Evolutionary conservation across 192 early-diverging fungal genomes (phyloP), one percentile per base, ranked within the genome.

Genomic region (Cetraspora pellucida): DNA sequence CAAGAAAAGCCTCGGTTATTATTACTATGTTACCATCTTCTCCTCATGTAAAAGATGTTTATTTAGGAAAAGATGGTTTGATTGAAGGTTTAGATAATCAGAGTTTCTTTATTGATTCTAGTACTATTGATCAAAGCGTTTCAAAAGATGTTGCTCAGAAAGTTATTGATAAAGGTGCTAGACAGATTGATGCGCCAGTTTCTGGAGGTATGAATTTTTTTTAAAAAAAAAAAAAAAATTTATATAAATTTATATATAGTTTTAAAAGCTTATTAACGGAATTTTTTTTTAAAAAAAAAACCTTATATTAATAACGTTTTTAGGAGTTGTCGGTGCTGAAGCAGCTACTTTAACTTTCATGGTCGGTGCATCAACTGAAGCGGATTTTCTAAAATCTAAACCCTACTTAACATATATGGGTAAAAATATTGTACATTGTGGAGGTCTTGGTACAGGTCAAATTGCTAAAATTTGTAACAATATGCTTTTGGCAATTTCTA

Each of bases 381-480:
- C 74, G 3, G 88, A 88, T 45, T 94, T 94, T 80, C 88, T 92
- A 27, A 28, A 68, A 3, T 92, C 89, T 21, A 91, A 92, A 64
- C 84, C 86, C 8, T 77, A 84, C 59, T 74, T 95, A 55, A 74
- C 78, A 50, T 77, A 82, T 54, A 98, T 97, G 97, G 96, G 95
- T 47, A 93, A 93, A 80, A 95, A 95, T 69, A 91, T 97, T 69
- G 88, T 94, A 19, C 85, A 93, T 79, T 97, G 95, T 81, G 96
- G 97, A 14, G 75, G 76, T 0, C 84, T 89, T 80, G 96, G 96
- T 2, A 91, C 89, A 14, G 96, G 96, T 3, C 95, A 95, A 77
- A 92, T 93, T 0, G 96, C 95, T 65, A 99, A 99, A 81, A 96
- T 99, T 60, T 95, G 94, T 86, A 99, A 99, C 87, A 99, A 99